These are phyloP conservation scores for Trebouxiophyceae sp. DNA, from an alignment of 163 green algal species.

Conservation along the genomic window DNA sequence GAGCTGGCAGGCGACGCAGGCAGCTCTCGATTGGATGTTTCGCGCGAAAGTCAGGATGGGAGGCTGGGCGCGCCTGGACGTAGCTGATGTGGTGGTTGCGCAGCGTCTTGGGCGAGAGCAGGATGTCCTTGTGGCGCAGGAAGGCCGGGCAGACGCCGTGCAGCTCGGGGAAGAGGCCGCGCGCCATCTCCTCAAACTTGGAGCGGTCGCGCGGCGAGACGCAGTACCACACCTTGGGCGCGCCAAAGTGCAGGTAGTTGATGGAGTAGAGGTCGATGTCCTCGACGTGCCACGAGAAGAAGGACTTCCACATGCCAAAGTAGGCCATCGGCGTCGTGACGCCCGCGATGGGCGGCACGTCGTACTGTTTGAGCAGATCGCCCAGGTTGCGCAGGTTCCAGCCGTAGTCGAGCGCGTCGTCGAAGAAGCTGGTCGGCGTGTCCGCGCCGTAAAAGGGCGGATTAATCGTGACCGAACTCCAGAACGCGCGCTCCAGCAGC, in stretches of 20 bases:
- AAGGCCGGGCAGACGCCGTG: slow-evolving; percentile 54
- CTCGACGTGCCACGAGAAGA: slow-evolving; percentile 57
- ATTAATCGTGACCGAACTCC: slow-evolving; percentile 70
- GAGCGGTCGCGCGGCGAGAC: slow-evolving; percentile 52
- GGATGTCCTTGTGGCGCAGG: slow-evolving; percentile 85
- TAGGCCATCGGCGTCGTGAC: slow-evolving; percentile 94
- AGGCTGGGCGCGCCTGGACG: slow-evolving; percentile 7
- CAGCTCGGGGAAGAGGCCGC: slow-evolving; percentile 66
- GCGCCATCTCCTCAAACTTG: slow-evolving; percentile 77
- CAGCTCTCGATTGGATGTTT: no score
- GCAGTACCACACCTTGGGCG: slow-evolving; percentile 81
- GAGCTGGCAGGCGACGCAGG: no score
- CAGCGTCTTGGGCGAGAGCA: slow-evolving; percentile 53
- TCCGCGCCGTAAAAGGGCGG: slow-evolving; percentile 83
- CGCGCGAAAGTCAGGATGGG: no score
- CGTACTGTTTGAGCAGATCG: slow-evolving; percentile 52
- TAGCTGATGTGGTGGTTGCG: slow-evolving; percentile 12
- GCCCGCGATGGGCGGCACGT: slow-evolving; percentile 60
- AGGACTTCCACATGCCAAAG: slow-evolving; percentile 69
- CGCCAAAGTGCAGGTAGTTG: slow-evolving; percentile 78
- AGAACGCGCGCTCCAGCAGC: slow-evolving; percentile 78
- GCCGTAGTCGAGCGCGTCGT: slow-evolving; percentile 61
- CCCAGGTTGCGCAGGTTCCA: slow-evolving; percentile 74
- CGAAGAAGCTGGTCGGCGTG: slow-evolving; percentile 78
- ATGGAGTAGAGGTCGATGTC: slow-evolving; percentile 66